Evolutionary conservation across 1,284 basidiomycete species (phyloP), one percentile per base, ranked within the genome.

Genomic region (Ustilago curta): DNA sequence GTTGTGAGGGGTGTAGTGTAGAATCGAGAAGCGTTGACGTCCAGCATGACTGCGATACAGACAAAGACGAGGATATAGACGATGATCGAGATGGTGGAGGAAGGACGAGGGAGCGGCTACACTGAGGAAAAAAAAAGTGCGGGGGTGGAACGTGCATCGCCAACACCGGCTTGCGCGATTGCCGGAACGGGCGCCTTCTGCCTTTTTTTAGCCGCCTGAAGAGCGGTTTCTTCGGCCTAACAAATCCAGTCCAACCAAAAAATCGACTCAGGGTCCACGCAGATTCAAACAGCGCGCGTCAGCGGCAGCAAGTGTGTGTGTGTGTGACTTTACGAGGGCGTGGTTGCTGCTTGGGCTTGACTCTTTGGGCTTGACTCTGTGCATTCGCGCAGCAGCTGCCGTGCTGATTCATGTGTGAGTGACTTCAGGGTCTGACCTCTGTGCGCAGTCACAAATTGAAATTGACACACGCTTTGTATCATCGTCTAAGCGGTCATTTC

Each of bases 1-100:
- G 76, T 68, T 1, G 59, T 58, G 21, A 66, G 60, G 12, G 79
- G 76, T 25, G 79, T 81, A 5, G 60, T 62, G 44, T 72, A 81
- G 66, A 77, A 81, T 16, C 71, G 67, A 8, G 76, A 76, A 16
- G 65, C 71, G 53, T 37, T 75, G 25, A 67, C 25, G 59, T 69
- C 69, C 48, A 64, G 19, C 69, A 65, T 71, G 31, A 25, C 42
- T 23, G 45, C 49, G 19, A n/a, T 11, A 5, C 21, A 12, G 11
- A 1, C 3, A 23, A 47, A 11, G 5, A 21, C 1, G 51, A 27
- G 2, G 45, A 19, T 9, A 21, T 19, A 23, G 53, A 12, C 37
- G 43, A 32, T 56, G 31, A 32, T 25, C 23, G 19, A 3, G 32
- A 5, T 37, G 19, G 21, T 37, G 8, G 31, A 18, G 27, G 45